Conservation (phyloP, 2,329 filamentous ascomycete species). For the Stagonosporopsis chrysanthemi region DNA sequence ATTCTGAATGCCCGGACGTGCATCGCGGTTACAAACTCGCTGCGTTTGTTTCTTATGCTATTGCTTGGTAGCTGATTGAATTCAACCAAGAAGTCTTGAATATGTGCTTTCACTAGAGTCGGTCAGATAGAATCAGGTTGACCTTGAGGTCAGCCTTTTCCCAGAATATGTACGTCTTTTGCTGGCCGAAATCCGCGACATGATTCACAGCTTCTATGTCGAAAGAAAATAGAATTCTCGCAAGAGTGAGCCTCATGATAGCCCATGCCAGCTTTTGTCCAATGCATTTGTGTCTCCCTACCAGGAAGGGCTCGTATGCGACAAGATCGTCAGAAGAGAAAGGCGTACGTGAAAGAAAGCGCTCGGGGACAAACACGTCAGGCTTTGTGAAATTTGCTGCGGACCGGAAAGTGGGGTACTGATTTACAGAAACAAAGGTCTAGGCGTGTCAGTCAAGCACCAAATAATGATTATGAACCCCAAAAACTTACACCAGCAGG, state of each 20-base stretch:
- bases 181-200: conserved; percentile 28
- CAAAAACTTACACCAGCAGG: conserved; percentile 25
- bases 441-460: neutral
- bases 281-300: conserved; percentile 37
- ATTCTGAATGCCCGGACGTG: no score
- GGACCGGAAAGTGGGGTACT: conserved; percentile 34
- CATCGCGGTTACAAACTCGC: no score
- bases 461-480: neutral
- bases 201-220: conserved; percentile 31
- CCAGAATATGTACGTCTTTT: conserved; percentile 35
- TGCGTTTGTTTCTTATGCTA: no score
- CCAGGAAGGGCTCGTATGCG: conserved; percentile 33
- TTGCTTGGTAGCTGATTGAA: no score
- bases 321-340: conserved; percentile 23
- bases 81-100: no score
- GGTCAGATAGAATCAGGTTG: neutral
- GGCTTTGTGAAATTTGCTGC: conserved; percentile 34
- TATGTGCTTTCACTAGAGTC: neutral
- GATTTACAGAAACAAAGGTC: conserved; percentile 40
- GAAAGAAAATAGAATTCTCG: conserved; percentile 52
- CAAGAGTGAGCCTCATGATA: conserved; percentile 48
- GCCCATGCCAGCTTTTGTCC: conserved; percentile 40
- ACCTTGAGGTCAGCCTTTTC: neutral
- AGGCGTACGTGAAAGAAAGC: conserved; percentile 30
- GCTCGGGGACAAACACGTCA: conserved; percentile 43